Evolutionary conservation across 2,329 filamentous ascomycete species (phyloP).

Genomic region (Talaromyces sp.): DNA sequence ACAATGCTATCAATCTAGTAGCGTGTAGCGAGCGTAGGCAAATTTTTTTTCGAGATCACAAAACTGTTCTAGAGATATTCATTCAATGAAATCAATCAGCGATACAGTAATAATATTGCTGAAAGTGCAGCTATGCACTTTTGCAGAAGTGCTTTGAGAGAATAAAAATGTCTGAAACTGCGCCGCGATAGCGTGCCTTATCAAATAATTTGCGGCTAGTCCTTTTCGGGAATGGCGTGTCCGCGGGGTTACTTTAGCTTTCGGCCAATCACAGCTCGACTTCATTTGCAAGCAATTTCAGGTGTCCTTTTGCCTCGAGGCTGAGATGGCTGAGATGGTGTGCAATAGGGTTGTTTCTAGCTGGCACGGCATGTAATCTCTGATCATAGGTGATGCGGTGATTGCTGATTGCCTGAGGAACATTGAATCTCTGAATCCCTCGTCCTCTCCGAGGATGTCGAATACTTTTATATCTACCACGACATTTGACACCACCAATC

Average conservation of each 20-base stretch:
- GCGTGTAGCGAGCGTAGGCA: background rate
- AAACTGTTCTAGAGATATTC: background rate
- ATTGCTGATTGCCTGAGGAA: too few relatives aligned
- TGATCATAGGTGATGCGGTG: background rate
- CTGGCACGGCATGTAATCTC: background rate
- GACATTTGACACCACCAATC: background rate
- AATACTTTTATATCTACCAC: background rate
- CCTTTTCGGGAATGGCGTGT: background rate
- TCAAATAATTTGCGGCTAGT: constrained; percentile 3
- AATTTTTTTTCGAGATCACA: background rate
- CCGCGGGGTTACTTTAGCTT: background rate
- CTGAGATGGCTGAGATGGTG: background rate
- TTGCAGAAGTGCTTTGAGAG: background rate
- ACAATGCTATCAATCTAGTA: background rate
- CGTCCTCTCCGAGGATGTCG: background rate
- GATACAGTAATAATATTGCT: background rate
- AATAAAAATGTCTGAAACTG: constrained; percentile 14
- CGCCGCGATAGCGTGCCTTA: constrained; percentile 13
- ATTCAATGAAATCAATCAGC: background rate
- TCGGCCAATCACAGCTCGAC: background rate
- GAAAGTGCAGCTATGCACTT: background rate
- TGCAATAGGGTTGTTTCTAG: background rate
- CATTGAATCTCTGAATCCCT: background rate
- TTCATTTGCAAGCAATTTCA: background rate
- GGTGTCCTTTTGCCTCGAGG: background rate